A percentile compares a stretch with the other conserved stretches of the same genome.
Evolutionary conservation across 1,284 basidiomycete species (phyloP).

Genomic region (Abortiporus biennis): DNA sequence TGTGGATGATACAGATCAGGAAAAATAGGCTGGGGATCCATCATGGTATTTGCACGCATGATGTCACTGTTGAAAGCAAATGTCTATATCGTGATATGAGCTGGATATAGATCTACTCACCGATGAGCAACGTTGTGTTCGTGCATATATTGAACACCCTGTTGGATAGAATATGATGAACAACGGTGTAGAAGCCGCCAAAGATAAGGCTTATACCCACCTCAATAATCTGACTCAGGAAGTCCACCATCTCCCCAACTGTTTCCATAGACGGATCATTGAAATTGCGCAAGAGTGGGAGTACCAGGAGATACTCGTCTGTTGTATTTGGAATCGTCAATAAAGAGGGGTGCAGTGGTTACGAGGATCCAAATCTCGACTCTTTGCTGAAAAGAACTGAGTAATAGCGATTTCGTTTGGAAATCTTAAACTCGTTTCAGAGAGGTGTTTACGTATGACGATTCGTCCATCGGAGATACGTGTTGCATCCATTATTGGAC

Average conservation of each 20-base stretch:
- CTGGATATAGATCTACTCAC: neutral
- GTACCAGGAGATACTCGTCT: conserved; percentile 19
- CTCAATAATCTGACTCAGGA: conserved; percentile 23
- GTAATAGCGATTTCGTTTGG: too few species aligned
- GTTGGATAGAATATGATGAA: neutral
- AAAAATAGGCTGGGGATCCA: neutral
- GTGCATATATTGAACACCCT: conserved; percentile 4
- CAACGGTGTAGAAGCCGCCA: neutral
- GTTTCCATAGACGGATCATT: conserved; percentile 19
- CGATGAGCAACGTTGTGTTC: conserved; percentile 2
- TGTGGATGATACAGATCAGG: conserved; percentile 1
- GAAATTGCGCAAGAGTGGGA: conserved; percentile 19
- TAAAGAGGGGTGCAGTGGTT: conserved; percentile 24
- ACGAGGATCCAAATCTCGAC: conserved; percentile 17
- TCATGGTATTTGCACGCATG: neutral
- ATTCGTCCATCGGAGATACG: conserved; percentile 14
- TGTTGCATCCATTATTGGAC: too few species aligned
- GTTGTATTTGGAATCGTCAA: conserved; percentile 15
- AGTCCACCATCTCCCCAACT: conserved; percentile 24
- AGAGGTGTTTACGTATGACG: conserved; percentile 8
- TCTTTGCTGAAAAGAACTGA: too few species aligned
- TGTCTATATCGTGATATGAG: neutral
- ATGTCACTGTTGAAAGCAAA: conserved; percentile 13
- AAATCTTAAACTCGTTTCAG: too few species aligned
- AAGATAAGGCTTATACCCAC: conserved; percentile 10